Evolutionary conservation across 75 land plant species (phyloP).

Genomic region (Cupressus sempervirens): DNA sequence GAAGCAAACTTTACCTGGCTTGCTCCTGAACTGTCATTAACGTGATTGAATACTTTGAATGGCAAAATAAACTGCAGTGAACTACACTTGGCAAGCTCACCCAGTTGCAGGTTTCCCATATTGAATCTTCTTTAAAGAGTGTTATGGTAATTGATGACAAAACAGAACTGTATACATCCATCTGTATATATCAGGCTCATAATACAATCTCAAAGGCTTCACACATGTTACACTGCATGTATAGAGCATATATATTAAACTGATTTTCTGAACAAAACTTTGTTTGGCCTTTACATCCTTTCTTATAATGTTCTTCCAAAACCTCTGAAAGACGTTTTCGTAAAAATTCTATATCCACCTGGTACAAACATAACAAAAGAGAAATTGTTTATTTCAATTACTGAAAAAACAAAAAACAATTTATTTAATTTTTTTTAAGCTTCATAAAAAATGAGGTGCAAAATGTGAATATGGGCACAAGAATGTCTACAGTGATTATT

Average conservation of each 20-base stretch:
- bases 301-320: constrained; percentile 4
- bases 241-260: not conserved
- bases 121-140: not conserved
- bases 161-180: not conserved
- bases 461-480: not conserved
- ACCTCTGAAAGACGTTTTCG: constrained; percentile 3
- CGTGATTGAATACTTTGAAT: not conserved
- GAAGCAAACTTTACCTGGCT: not conserved
- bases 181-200: not conserved
- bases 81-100: not conserved
- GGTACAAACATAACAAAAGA: not conserved
- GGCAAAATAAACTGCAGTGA: not conserved
- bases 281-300: constrained; percentile 10
- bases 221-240: constrained; percentile 1
- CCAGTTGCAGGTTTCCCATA: not conserved
- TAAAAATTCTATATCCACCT: constrained; percentile 1
- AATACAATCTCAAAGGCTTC: constrained; percentile 8
- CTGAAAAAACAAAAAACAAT: not conserved
- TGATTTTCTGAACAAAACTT: not conserved
- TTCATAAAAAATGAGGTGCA: not conserved
- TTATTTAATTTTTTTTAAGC: too few species aligned
- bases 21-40: not conserved
- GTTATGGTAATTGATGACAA: not conserved
- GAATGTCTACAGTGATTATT: not conserved
- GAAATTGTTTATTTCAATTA: not conserved